phyloP scores from a whole-genome alignment of 2,329 filamentous ascomycete genomes.

The Venturia nashicola region DNA sequence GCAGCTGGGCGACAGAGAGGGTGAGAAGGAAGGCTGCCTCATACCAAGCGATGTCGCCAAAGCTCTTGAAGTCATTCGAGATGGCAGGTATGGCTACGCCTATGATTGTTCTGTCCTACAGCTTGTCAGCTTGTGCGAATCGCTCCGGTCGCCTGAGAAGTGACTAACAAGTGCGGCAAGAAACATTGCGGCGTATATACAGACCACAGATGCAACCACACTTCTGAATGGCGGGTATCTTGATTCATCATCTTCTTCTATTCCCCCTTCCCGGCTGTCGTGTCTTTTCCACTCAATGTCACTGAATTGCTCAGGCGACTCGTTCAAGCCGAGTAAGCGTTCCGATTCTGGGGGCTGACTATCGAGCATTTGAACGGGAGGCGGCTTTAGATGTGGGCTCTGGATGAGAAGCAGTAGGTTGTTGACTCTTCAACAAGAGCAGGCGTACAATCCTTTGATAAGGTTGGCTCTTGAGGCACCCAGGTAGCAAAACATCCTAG shows the following conservation, averaged over 20 bases:
- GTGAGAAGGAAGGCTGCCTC: constrained; percentile 10
- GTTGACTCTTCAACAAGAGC: too few species aligned
- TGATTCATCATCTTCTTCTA: background rate
- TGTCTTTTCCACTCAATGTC: background rate
- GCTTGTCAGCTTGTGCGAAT: background rate
- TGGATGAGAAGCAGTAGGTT: too few species aligned
- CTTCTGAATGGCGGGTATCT: background rate
- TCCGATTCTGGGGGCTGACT: background rate
- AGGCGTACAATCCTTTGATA: too few species aligned
- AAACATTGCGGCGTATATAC: constrained; percentile 4
- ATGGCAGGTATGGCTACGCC: constrained; percentile 14
- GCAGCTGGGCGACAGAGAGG: background rate
- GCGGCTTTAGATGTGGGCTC: too few species aligned
- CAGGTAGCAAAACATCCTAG: too few species aligned
- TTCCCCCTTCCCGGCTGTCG: background rate
- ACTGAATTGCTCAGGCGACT: background rate
- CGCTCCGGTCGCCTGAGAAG: background rate
- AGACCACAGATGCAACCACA: background rate
- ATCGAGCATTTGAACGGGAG: background rate
- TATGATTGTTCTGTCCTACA: constrained; percentile 12
- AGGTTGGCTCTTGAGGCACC: too few species aligned
- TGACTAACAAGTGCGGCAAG: constrained; percentile 6
- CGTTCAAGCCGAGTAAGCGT: background rate
- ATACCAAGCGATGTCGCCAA: constrained; percentile 12
- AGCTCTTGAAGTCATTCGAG: constrained; percentile 14